These are phyloP conservation scores for Nadsonia fulvescens DNA, from an alignment of 805 yeast species.

Conservation along the genomic window DNA sequence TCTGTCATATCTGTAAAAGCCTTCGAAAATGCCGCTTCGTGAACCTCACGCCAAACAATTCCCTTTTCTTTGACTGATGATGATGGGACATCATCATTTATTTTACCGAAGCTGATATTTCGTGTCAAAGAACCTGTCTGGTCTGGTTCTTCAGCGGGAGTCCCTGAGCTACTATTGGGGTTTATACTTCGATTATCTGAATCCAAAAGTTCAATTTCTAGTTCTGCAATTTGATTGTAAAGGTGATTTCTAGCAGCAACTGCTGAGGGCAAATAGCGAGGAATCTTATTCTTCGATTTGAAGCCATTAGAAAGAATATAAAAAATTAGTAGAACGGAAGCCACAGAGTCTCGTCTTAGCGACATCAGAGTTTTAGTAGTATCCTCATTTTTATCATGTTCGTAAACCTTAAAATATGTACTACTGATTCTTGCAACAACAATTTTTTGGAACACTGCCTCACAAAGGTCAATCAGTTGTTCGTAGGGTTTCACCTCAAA, in stretches of 20 bases:
- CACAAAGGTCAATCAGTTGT: slow-evolving; percentile 22
- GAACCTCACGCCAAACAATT: slow-evolving; percentile 29
- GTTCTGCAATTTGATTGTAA: slow-evolving; percentile 22
- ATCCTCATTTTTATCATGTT: slow-evolving; percentile 22
- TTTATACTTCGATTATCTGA: slow-evolving; percentile 3
- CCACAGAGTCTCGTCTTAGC: slow-evolving; percentile 29
- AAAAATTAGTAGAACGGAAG: slow-evolving; percentile 27
- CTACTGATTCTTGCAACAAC: slow-evolving; percentile 35
- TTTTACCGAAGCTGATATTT: no score
- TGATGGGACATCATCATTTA: not conserved
- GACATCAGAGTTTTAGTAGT: slow-evolving; percentile 24
- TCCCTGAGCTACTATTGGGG: slow-evolving; percentile 3
- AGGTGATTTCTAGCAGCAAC: slow-evolving; percentile 25
- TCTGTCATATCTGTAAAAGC: slow-evolving; percentile 30
- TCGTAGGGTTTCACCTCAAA: slow-evolving; percentile 21
- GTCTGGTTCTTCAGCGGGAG: slow-evolving; percentile 3
- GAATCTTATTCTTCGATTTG: slow-evolving; percentile 21
- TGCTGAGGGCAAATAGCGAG: slow-evolving; percentile 28
- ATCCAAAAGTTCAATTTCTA: slow-evolving; percentile 12
- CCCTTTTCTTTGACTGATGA: slow-evolving; percentile 4
- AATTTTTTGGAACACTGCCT: slow-evolving; percentile 23
- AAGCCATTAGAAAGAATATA: slow-evolving; percentile 27
- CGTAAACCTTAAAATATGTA: slow-evolving; percentile 28
- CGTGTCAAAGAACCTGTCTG: not conserved
- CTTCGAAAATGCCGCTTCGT: slow-evolving; percentile 31